Conservation (phyloP, 163 green algal species). For the Scenedesmus sp. region DNA sequence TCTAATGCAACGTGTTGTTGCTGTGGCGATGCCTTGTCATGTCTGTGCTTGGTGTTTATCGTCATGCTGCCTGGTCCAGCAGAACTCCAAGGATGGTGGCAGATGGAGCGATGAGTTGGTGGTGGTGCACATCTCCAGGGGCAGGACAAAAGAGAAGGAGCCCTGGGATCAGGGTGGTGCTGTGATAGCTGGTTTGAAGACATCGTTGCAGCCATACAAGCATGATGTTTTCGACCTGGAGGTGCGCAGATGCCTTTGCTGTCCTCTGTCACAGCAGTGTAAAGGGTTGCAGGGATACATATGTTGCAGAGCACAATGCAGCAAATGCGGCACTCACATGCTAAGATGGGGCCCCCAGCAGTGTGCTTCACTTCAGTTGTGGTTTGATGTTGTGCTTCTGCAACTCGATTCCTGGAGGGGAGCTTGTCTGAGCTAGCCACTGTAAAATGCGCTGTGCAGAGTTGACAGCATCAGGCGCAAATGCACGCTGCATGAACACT, state of each 20-base stretch:
- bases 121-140: slow-evolving; percentile 36
- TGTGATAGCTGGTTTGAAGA: slow-evolving; percentile 35
- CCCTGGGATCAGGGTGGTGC: slow-evolving; percentile 45
- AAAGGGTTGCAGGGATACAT: too few relatives aligned
- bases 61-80: not conserved
- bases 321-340: too few relatives aligned
- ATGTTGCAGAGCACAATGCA: too few relatives aligned
- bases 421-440: not conserved
- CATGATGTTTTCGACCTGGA: slow-evolving; percentile 46
- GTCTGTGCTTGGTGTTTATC: not conserved
- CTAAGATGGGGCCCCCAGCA: too few relatives aligned
- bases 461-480: not conserved
- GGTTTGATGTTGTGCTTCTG: not conserved
- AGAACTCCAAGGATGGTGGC: slow-evolving; percentile 39
- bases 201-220: slow-evolving; percentile 49
- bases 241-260: not conserved
- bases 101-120: slow-evolving; percentile 40
- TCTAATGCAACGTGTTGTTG: not conserved
- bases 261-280: not conserved
- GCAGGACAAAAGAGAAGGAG: slow-evolving; percentile 47
- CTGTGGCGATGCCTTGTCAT: not conserved
- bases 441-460: not conserved
- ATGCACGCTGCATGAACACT: not conserved
- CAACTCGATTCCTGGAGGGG: not conserved
- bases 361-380: not conserved